Conservation (phyloP, 768 basidiomycete species). For the Dacryopinax spathularia region DNA sequence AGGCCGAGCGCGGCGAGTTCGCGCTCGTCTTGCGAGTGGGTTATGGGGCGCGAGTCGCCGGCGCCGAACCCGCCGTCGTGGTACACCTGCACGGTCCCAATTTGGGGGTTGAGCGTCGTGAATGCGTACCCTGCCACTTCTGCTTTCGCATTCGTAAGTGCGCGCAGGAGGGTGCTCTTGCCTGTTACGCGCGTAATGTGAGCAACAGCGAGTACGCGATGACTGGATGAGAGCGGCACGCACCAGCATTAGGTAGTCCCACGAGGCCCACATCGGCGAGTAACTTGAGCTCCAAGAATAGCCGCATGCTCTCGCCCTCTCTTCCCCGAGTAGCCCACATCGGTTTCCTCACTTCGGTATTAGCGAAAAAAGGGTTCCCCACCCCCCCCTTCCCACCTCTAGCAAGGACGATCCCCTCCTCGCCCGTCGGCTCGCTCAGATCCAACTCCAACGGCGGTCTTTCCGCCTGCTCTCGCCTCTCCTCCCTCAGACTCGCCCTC, state of each 20-base stretch:
- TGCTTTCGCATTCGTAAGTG: conserved; percentile 71
- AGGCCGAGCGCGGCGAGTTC: conserved; percentile 9
- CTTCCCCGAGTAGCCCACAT: conserved; percentile 73
- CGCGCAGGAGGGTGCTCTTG: conserved; percentile 81
- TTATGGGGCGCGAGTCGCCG: conserved; percentile 10
- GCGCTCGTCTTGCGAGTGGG: conserved; percentile 23
- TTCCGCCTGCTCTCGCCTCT: conserved; percentile 24
- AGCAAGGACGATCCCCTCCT: conserved; percentile 37
- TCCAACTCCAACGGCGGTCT: conserved; percentile 19
- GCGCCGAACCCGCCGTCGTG: conserved; percentile 58
- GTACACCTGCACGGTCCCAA: conserved; percentile 76
- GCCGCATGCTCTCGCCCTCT: conserved; percentile 59
- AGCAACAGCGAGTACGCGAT: background rate
- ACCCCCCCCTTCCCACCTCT: conserved; percentile 66
- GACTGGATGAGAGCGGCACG: conserved; percentile 15
- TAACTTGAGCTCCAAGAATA: conserved; percentile 85
- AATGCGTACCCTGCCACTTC: conserved; percentile 87
- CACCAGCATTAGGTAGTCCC: conserved; percentile 87
- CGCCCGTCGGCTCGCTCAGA: conserved; percentile 30
- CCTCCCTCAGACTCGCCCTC: conserved; percentile 17
- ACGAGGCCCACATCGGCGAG: conserved; percentile 92
- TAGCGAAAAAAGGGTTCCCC: conserved; percentile 78
- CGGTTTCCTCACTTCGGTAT: conserved; percentile 53
- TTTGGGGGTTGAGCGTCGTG: conserved; percentile 87
- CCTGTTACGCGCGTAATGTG: conserved; percentile 15